Evolutionary conservation across 2,329 filamentous ascomycete species (phyloP).

Genomic region (Fusarium robinianum): DNA sequence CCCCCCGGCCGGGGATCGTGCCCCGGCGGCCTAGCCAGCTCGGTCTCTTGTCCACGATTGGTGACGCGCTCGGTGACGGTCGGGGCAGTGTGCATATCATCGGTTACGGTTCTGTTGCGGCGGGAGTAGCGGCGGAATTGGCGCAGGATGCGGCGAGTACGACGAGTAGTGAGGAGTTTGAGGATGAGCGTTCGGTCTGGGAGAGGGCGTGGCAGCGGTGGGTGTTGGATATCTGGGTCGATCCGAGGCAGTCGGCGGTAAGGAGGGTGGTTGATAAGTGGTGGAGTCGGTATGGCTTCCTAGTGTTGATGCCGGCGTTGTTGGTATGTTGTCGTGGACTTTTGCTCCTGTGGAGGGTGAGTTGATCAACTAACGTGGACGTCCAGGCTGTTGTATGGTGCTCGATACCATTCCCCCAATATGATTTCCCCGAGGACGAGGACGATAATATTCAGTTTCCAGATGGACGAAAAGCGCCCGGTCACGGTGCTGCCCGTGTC

Average conservation of each 20-base stretch:
- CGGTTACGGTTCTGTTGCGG: slow-evolving; percentile 56
- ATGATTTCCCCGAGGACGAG: slow-evolving; percentile 54
- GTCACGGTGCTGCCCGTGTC: slow-evolving; percentile 66
- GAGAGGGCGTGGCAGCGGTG: slow-evolving; percentile 44
- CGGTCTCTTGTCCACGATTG: slow-evolving; percentile 43
- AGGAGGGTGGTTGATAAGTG: slow-evolving; percentile 62
- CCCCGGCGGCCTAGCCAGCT: slow-evolving; percentile 43
- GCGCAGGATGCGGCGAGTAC: slow-evolving; percentile 36
- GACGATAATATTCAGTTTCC: slow-evolving; percentile 38
- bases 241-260: slow-evolving; percentile 62
- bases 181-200: slow-evolving; percentile 43
- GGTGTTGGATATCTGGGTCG: slow-evolving; percentile 61
- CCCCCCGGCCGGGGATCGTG: slow-evolving; percentile 45
- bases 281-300: slow-evolving; percentile 65
- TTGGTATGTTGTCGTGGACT: slow-evolving; percentile 51
- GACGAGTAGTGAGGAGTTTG: slow-evolving; percentile 36
- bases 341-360: background rate
- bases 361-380: slow-evolving; percentile 10
- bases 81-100: slow-evolving; percentile 58
- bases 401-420: slow-evolving; percentile 67
- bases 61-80: slow-evolving; percentile 38
- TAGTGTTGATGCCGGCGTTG: slow-evolving; percentile 64
- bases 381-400: slow-evolving; percentile 65
- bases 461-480: slow-evolving; percentile 53
- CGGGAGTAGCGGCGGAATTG: slow-evolving; percentile 46